A percentile compares a stretch with the other conserved stretches of the same genome.
Evolutionary conservation across 768 basidiomycete genomes (phyloP).

Genomic region (Podaxis sp.): DNA sequence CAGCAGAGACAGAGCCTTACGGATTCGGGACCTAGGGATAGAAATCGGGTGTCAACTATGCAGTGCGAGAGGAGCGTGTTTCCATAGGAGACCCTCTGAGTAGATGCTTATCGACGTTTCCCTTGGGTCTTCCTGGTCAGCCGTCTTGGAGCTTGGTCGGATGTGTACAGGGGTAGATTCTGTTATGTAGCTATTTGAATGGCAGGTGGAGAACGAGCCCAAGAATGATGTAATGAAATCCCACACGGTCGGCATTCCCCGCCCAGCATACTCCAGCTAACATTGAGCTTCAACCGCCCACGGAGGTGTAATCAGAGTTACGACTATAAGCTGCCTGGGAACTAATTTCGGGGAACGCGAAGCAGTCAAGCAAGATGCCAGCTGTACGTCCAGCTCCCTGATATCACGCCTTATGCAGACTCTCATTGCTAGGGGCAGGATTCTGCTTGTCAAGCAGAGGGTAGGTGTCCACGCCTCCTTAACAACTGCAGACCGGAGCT

Average conservation of each 20-base stretch:
- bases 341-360: not conserved
- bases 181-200: not conserved
- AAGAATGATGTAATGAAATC: not conserved
- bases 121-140: not conserved
- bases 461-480: conserved; percentile 13
- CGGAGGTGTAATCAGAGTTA: no score
- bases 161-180: not conserved
- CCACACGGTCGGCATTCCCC: not conserved
- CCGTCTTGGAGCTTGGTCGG: not conserved
- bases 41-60: not conserved
- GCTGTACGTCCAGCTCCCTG: not conserved
- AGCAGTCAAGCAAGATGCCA: not conserved
- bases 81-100: not conserved
- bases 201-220: not conserved
- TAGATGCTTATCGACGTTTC: not conserved
- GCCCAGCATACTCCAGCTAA: not conserved
- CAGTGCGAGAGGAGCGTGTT: not conserved
- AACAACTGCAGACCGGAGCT: not conserved
- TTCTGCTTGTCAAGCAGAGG: conserved; percentile 28
- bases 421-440: conserved; percentile 26
- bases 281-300: no score
- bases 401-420: not conserved
- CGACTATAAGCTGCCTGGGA: not conserved
- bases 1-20: not conserved
- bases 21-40: not conserved